Percentiles rank a stretch among this genome's conserved stretches.
phyloP scores from a whole-genome alignment of 176 grass and related monocot species.

The Urochloa ruziziensis region DNA sequence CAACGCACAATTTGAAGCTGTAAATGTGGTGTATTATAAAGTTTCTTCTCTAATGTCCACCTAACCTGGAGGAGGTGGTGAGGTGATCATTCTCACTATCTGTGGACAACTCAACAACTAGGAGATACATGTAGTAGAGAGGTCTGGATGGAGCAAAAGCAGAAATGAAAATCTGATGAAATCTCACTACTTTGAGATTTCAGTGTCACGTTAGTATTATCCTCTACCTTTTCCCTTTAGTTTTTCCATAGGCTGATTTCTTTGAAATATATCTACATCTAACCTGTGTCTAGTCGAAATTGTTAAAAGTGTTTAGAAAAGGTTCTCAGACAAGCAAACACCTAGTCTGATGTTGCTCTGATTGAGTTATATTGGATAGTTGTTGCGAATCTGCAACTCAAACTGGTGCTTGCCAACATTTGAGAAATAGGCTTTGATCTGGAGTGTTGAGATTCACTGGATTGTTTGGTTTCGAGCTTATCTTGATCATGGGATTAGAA shows the following conservation, averaged over 20 bases:
- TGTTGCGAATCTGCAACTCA: not conserved
- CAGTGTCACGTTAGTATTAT: not conserved
- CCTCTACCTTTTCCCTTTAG: not conserved
- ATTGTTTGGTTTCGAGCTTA: not conserved
- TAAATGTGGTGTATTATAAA: not conserved
- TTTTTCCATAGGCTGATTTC: not conserved
- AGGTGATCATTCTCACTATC: not conserved
- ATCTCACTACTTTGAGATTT: not conserved
- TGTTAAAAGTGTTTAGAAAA: not conserved
- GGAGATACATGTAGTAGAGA: not conserved
- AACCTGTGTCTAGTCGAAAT: not conserved
- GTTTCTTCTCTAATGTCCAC: not conserved
- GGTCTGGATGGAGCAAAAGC: not conserved
- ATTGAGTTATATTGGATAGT: not conserved
- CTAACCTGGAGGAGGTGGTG: not conserved
- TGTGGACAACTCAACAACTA: not conserved
- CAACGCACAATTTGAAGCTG: not conserved
- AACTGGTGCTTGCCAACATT: not conserved
- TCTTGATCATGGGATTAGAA: not conserved
- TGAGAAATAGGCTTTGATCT: not conserved
- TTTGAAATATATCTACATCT: not conserved
- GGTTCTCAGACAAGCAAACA: not conserved
- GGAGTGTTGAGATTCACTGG: not conserved
- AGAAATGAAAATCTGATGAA: not conserved
- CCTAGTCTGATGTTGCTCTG: not conserved